phyloP scores from a whole-genome alignment of 2,329 filamentous ascomycete species.

The Celoporthe dispersa region DNA sequence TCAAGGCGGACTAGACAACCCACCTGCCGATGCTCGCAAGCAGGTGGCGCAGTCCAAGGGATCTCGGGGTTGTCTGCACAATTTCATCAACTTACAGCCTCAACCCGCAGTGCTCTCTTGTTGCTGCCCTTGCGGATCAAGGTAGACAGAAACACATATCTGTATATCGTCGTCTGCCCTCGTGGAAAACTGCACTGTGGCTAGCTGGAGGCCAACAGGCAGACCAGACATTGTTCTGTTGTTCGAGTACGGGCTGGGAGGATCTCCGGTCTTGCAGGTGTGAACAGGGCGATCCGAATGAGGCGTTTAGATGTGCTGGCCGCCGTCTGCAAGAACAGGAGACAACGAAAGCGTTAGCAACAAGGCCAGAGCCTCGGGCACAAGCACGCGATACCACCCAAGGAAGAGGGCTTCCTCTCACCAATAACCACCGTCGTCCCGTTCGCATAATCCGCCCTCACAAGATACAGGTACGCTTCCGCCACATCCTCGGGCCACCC shows the following conservation, averaged over 20 bases:
- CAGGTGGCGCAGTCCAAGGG: background rate
- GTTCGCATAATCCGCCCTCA: constrained; percentile 37
- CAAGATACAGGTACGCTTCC: constrained; percentile 38
- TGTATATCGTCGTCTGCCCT: no score
- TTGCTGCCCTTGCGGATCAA: no score
- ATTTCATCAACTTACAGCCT: background rate
- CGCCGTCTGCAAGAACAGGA: constrained; percentile 18
- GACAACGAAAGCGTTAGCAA: background rate
- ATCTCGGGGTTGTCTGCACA: background rate
- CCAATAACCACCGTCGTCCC: constrained; percentile 36
- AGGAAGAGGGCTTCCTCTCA: constrained; percentile 19
- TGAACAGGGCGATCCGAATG: background rate
- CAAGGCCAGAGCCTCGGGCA: background rate
- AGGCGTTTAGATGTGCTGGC: constrained; percentile 18
- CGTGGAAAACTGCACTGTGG: no score
- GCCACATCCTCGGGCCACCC: constrained; percentile 35
- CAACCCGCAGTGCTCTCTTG: background rate
- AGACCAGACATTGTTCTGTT: background rate
- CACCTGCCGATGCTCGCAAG: background rate
- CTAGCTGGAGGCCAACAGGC: no score
- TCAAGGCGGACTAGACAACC: background rate
- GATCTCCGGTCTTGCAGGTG: background rate
- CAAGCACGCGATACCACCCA: background rate
- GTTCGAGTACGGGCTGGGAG: background rate
- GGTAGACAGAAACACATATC: no score